A percentile compares a stretch with the other conserved stretches of the same genome.
Conservation (phyloP, 331 rosid species). For the Quercus lobata region DNA sequence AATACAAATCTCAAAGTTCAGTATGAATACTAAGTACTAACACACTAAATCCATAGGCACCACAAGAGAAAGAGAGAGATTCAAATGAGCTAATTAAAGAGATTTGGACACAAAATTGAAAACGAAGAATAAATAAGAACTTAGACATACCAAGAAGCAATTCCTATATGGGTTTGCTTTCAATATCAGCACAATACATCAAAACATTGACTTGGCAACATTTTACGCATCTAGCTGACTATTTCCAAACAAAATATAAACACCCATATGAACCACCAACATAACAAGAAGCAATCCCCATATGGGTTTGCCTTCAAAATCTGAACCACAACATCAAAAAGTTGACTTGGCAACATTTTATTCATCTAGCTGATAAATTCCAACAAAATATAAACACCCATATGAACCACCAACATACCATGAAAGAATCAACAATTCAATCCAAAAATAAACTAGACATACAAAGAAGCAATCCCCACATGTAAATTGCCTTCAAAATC, state of each 20-base stretch:
- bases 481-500: too few relatives aligned
- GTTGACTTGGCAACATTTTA: background rate
- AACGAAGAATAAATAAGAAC: background rate
- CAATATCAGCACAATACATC: background rate
- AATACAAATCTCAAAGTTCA: background rate
- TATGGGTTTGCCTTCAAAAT: conserved; percentile 1
- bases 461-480: too few relatives aligned
- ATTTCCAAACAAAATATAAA: background rate
- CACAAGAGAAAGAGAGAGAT: background rate
- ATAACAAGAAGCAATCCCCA: background rate
- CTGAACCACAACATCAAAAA: background rate
- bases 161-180: background rate
- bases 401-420: background rate
- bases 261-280: background rate
- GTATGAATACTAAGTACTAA: background rate
- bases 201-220: background rate
- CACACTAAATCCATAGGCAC: background rate
- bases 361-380: background rate
- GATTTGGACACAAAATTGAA: background rate
- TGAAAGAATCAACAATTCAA: background rate
- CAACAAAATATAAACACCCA: background rate
- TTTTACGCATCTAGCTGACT: background rate
- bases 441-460: background rate
- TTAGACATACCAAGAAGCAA: background rate
- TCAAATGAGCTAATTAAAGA: background rate